These are phyloP conservation scores for Metschnikowia shivogae DNA, from an alignment of 805 yeast genomes.

Conservation along the genomic window DNA sequence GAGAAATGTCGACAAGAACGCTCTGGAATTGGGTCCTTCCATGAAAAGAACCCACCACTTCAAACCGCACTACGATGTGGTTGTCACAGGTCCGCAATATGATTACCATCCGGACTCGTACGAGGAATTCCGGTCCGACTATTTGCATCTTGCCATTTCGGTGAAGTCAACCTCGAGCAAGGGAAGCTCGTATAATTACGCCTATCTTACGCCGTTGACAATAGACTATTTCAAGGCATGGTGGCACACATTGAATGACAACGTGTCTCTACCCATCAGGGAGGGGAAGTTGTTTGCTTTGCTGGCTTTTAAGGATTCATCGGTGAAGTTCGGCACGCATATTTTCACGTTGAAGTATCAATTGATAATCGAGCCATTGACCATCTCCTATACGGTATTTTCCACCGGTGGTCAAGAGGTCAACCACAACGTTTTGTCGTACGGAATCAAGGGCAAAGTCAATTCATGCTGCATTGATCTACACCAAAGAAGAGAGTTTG, in stretches of 20 bases:
- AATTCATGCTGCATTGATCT: conserved; percentile 33
- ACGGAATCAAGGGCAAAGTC: conserved; percentile 37
- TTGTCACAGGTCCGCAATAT: conserved; percentile 52
- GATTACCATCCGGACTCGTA: conserved; percentile 74
- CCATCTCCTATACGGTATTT: conserved; percentile 34
- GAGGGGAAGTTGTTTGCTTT: conserved; percentile 31
- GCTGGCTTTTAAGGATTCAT: conserved; percentile 18
- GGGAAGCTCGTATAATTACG: conserved; percentile 32
- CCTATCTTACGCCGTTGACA: conserved; percentile 37
- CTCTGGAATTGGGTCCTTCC: conserved; percentile 30
- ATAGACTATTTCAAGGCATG: conserved; percentile 38
- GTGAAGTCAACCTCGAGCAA: conserved; percentile 31
- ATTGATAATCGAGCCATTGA: conserved; percentile 37
- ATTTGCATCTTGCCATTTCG: conserved; percentile 53
- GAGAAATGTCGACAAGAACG: conserved; percentile 40
- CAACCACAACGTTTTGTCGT: conserved; percentile 27
- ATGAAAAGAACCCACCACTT: conserved; percentile 45
- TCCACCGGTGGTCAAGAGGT: conserved; percentile 23
- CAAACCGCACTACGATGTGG: conserved; percentile 61
- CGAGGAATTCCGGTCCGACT: conserved; percentile 74
- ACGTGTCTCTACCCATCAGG: conserved; percentile 32
- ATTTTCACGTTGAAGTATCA: conserved; percentile 40
- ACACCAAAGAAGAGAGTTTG: conserved; percentile 36
- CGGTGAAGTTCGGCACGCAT: conserved; percentile 37
- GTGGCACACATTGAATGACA: conserved; percentile 38